Evolutionary conservation across 78 protist genomes (phyloP), one percentile per base, ranked within the genome.

Genomic region (Dictyostelium capitatum): DNA sequence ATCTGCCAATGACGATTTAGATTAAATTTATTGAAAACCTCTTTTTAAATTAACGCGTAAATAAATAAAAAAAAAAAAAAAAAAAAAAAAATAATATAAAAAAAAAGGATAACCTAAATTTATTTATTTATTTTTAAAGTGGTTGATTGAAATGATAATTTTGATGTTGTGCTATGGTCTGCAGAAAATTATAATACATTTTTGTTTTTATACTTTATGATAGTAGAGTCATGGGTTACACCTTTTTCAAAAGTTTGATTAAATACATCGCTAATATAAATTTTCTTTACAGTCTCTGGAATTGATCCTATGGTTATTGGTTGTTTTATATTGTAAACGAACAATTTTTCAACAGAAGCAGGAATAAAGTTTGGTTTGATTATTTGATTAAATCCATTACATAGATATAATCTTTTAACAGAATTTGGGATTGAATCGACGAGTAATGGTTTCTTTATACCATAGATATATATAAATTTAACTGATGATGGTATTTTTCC

Each of bases 1-100:
- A 56, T 3, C 51, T 9, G 37, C 73, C 56, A 72, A 79, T 54
- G 83, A 79, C 37, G 83, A 79, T 7, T 37, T 79, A 15, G 83
- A 79, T 79, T 79, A 79, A 79, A 77, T 50, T 50, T 15, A 41
- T n/a, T n/a, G 43, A 3, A 3, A 1, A 37, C 43, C 43, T 37
- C 43, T 2, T 37, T 37, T 37, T 37, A 37, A 37, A 37, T 37
- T 3, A 37, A 37, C 43, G 43, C 43, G 43, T 37, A n/a, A n/a
- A 37, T 37, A 37, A 37, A 37, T 37, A n/a, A 3, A 37, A 3
- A 37, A 37, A 3, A 37, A 37, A 37, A 37, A 37, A 37, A 37
- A 37, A 37, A 37, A 3, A 37, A 37, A 37, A 37, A 37, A 37
- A 37, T 37, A 37, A 37, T 37, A 37, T 37, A 37, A 37, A 37